Percentiles rank a stretch among this genome's conserved stretches.
Conservation (phyloP, 495 filamentous ascomycete genomes). For the Xylaria flabelliformis region DNA sequence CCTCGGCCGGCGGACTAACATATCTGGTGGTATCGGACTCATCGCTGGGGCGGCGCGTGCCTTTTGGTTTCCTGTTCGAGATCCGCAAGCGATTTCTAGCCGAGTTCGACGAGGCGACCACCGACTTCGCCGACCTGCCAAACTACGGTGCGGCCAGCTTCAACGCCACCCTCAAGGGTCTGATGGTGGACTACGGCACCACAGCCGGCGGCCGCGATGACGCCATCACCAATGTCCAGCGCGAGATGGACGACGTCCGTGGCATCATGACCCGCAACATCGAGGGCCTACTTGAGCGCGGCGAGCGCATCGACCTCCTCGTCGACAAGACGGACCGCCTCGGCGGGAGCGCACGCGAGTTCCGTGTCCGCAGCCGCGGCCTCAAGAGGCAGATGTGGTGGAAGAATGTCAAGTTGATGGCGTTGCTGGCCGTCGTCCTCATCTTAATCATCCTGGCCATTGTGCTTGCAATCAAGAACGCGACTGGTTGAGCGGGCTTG, state of each 20-base stretch:
- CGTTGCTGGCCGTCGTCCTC: conserved; percentile 78
- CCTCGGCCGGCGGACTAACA: conserved; percentile 77
- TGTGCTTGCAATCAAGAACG: conserved; percentile 50
- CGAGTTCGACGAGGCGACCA: conserved; percentile 69
- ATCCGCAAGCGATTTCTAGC: conserved; percentile 87
- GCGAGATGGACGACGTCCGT: conserved; percentile 89
- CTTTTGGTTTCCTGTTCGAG: conserved; percentile 91
- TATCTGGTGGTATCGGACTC: conserved; percentile 83
- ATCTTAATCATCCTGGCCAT: conserved; percentile 73
- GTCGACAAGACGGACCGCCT: conserved; percentile 97
- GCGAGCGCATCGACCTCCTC: conserved; percentile 91
- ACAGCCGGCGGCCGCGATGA: conserved; percentile 76
- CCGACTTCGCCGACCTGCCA: conserved; percentile 78
- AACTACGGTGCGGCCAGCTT: conserved; percentile 91
- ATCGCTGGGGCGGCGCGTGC: conserved; percentile 81
- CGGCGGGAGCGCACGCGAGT: conserved; percentile 85
- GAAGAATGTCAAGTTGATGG: conserved; percentile 98
- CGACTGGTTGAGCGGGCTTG: conserved; percentile 28
- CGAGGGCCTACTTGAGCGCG: conserved; percentile 90
- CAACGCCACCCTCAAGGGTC: conserved; percentile 73
- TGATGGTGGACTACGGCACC: conserved; percentile 87
- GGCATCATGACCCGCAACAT: conserved; percentile 99
- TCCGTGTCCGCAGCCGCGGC: conserved; percentile 81
- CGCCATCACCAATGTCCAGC: conserved; percentile 79
- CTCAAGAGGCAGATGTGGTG: conserved; percentile 97